Conservation (phyloP, 1,139 yeast species). For the Meyerozyma guilliermondii region DNA sequence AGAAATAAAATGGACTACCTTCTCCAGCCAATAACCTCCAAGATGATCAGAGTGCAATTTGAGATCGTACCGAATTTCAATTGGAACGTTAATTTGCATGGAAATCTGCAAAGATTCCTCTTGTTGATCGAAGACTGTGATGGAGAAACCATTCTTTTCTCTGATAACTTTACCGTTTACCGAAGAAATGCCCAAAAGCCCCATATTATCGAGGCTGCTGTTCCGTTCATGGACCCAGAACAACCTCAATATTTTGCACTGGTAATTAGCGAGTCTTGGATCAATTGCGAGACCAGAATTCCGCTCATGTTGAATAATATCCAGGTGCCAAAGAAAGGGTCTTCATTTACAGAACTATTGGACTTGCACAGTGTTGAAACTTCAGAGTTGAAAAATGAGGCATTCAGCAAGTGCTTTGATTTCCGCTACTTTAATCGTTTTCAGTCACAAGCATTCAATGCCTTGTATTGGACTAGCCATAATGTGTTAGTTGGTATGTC, state of each 20-base stretch:
- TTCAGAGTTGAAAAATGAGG: conserved; percentile 41
- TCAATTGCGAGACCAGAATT: conserved; percentile 61
- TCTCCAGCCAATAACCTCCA: conserved; percentile 73
- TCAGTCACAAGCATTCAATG: conserved; percentile 66
- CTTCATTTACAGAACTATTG: conserved; percentile 53
- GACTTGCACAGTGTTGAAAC: conserved; percentile 49
- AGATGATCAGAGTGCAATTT: conserved; percentile 59
- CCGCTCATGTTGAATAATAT: conserved; percentile 58
- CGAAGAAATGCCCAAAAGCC: conserved; percentile 46
- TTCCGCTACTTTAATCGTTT: conserved; percentile 58
- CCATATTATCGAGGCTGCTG: conserved; percentile 60
- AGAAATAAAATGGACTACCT: conserved; percentile 50
- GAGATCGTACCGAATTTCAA: conserved; percentile 68
- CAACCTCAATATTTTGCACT: conserved; percentile 79
- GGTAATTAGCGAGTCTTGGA: conserved; percentile 78
- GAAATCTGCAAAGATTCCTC: conserved; percentile 59
- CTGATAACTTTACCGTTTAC: conserved; percentile 51
- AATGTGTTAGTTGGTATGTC: conserved; percentile 65
- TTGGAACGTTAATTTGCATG: conserved; percentile 69
- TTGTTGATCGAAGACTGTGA: conserved; percentile 78
- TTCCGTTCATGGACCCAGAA: conserved; percentile 51
- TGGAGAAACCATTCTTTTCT: conserved; percentile 66
- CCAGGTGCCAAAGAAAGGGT: conserved; percentile 63
- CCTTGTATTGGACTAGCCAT: conserved; percentile 55
- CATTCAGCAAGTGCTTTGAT: conserved; percentile 40